Percentiles rank a stretch among this genome's conserved stretches.
phyloP scores from a whole-genome alignment of 73 alveolate genomes.

The Tetrahymena thermophila region DNA sequence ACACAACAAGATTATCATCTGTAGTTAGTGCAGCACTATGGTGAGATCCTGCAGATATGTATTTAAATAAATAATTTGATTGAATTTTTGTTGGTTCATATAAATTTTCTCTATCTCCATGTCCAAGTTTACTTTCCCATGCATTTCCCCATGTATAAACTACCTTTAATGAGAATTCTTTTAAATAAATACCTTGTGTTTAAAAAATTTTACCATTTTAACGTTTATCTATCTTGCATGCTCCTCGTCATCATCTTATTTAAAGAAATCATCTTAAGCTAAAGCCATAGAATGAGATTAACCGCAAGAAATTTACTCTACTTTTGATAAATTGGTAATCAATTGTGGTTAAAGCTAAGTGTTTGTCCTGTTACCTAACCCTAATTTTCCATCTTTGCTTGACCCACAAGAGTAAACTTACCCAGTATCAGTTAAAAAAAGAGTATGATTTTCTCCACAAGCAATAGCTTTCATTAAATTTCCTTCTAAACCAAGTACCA shows the following conservation, averaged over 20 bases:
- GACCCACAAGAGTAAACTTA: conserved; percentile 67
- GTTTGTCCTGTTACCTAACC: conserved; percentile 41
- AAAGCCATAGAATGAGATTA: conserved; percentile 38
- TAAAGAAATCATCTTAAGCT: conserved; percentile 9
- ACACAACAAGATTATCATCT: conserved; percentile 29
- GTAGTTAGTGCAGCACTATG: conserved; percentile 29
- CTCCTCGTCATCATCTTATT: conserved; percentile 7
- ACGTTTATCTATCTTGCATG: background rate
- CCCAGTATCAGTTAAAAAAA: conserved; percentile 56
- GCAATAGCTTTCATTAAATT: conserved; percentile 42
- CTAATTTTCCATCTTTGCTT: conserved; percentile 85
- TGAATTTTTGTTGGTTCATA: conserved; percentile 24
- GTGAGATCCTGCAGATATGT: conserved; percentile 37
- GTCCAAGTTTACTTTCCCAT: conserved; percentile 39
- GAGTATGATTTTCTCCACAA: conserved; percentile 89
- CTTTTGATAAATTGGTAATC: background rate
- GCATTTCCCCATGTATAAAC: conserved; percentile 45
- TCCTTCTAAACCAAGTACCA: conserved; percentile 29
- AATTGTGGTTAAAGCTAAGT: conserved; percentile 6
- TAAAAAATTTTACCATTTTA: background rate
- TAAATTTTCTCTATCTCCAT: conserved; percentile 30
- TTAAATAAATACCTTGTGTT: background rate
- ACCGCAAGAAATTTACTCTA: conserved; percentile 22
- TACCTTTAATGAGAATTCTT: background rate
- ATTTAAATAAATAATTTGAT: conserved; percentile 30